Percentiles rank a stretch among this genome's conserved stretches.
These are phyloP conservation scores for Komagataella pastoris DNA, from an alignment of 805 yeast genomes.

Conservation along the genomic window DNA sequence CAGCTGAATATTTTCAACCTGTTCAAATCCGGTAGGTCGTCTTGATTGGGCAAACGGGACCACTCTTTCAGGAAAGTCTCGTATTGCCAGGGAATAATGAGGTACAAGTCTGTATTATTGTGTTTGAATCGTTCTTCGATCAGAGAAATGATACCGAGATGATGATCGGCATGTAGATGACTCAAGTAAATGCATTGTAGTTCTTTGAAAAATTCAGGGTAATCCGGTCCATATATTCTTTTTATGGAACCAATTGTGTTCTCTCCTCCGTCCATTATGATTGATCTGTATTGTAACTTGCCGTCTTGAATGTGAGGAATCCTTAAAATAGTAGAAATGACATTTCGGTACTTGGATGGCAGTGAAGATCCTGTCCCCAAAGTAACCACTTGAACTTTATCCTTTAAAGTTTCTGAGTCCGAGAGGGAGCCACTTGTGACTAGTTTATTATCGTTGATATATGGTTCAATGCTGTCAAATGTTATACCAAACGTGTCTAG, in stretches of 20 bases:
- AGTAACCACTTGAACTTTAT: constrained; percentile 55
- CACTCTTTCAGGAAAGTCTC: constrained; percentile 58
- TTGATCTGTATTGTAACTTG: not conserved
- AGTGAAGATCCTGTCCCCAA: constrained; percentile 90
- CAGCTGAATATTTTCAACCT: constrained; percentile 42
- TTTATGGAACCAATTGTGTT: constrained; percentile 65
- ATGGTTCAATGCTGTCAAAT: not conserved
- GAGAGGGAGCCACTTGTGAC: not conserved
- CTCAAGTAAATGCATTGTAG: constrained; percentile 57
- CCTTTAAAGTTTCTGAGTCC: constrained; percentile 17
- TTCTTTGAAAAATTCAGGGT: constrained; percentile 34
- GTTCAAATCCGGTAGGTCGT: constrained; percentile 21
- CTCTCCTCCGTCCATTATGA: constrained; percentile 91
- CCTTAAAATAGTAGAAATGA: constrained; percentile 65
- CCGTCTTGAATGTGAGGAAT: constrained; percentile 32
- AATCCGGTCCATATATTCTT: constrained; percentile 36
- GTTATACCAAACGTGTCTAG: not conserved
- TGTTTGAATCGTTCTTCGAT: constrained; percentile 29
- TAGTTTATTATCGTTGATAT: not conserved
- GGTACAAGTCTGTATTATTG: constrained; percentile 25
- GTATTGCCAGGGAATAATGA: constrained; percentile 70
- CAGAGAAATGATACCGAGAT: constrained; percentile 66
- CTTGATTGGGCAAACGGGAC: constrained; percentile 26
- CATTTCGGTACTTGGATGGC: constrained; percentile 79
- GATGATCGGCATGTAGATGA: constrained; percentile 97